Percentiles rank a stretch among this genome's conserved stretches.
These are phyloP conservation scores for Paraphoma chrysanthemicola DNA, from an alignment of 2,329 filamentous ascomycete genomes.

Conservation along the genomic window DNA sequence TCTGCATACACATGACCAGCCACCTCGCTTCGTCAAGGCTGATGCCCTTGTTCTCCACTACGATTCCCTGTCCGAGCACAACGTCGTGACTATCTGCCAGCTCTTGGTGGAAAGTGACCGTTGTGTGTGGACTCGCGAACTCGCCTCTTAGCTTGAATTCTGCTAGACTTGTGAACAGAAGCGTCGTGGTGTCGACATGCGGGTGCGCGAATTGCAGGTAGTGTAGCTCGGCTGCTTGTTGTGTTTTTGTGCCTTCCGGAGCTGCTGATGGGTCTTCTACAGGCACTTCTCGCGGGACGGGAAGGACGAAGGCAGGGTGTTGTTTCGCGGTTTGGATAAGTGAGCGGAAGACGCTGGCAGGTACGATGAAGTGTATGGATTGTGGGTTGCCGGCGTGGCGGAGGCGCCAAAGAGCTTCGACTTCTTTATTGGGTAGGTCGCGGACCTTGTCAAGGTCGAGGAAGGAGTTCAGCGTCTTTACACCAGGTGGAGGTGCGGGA, in stretches of 20 bases:
- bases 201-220: constrained; percentile 98
- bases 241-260: constrained; percentile 22
- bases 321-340: constrained; percentile 75
- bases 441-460: constrained; percentile 82
- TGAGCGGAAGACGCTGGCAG: constrained; percentile 72
- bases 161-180: constrained; percentile 92
- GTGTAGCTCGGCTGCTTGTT: constrained; percentile 85
- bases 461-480: constrained; percentile 71
- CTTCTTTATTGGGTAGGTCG: constrained; percentile 77
- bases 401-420: constrained; percentile 88
- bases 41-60: constrained; percentile 78
- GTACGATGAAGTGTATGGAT: constrained; percentile 84
- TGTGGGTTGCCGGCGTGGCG: constrained; percentile 76
- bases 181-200: constrained; percentile 60
- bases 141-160: constrained; percentile 92
- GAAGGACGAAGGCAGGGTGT: constrained; percentile 90
- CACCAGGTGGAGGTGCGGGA: constrained; percentile 52
- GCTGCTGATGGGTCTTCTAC: constrained; percentile 26
- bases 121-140: constrained; percentile 91
- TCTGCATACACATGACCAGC: constrained; percentile 90
- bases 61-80: constrained; percentile 84
- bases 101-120: constrained; percentile 89
- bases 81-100: constrained; percentile 75
- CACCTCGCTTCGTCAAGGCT: constrained; percentile 83
- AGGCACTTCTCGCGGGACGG: constrained; percentile 69